These are phyloP conservation scores for Davidsoniella australis DNA, from an alignment of 2,329 filamentous ascomycete species.

Conservation along the genomic window DNA sequence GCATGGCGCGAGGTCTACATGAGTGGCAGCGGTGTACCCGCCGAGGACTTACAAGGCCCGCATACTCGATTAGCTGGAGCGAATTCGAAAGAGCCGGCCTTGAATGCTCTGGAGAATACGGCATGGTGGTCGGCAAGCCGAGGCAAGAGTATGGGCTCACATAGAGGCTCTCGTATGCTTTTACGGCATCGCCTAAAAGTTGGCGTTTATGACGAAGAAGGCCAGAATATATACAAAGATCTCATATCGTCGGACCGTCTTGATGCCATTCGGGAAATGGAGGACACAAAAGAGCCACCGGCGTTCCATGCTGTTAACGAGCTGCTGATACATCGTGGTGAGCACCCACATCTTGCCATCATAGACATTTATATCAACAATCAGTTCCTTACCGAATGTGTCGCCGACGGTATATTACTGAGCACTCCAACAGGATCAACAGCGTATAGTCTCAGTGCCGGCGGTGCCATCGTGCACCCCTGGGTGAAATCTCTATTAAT, in stretches of 20 bases:
- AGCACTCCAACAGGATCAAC: constrained; percentile 90
- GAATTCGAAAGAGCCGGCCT: constrained; percentile 12
- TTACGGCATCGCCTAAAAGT: constrained; percentile 77
- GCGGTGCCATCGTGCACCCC: constrained; percentile 86
- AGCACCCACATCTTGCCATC: constrained; percentile 75
- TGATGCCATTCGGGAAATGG: not conserved
- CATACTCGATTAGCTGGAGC: constrained; percentile 22
- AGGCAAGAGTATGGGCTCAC: constrained; percentile 65
- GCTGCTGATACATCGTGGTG: constrained; percentile 80
- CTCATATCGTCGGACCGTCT: constrained; percentile 26
- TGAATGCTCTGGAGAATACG: constrained; percentile 2
- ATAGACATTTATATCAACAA: constrained; percentile 84
- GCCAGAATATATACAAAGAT: constrained; percentile 38
- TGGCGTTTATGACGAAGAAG: constrained; percentile 58
- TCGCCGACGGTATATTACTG: constrained; percentile 87
- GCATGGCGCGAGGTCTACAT: constrained; percentile 90
- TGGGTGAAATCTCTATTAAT: constrained; percentile 76
- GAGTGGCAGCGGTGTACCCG: constrained; percentile 39
- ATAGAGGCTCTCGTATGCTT: constrained; percentile 61
- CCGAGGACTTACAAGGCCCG: constrained; percentile 25
- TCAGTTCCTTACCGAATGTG: constrained; percentile 79
- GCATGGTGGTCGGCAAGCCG: constrained; percentile 49
- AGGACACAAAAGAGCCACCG: constrained; percentile 13
- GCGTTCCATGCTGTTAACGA: constrained; percentile 71
- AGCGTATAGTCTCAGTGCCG: constrained; percentile 84